Conservation (phyloP, 1,139 yeast genomes). For the Suhomyces bokatorum region DNA sequence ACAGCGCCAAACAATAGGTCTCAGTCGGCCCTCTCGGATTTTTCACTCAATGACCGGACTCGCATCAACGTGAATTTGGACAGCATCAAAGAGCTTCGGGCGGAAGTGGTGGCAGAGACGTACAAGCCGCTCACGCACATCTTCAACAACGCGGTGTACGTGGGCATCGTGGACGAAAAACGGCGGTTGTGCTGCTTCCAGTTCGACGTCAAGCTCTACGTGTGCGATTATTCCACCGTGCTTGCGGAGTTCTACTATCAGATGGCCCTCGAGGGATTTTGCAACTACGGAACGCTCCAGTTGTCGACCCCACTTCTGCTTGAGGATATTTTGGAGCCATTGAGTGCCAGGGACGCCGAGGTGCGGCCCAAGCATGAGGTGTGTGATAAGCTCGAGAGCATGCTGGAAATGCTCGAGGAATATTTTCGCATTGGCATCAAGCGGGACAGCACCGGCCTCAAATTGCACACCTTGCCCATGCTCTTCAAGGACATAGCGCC, state of each 20-base stretch:
- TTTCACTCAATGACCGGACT: background rate
- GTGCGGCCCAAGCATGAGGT: conserved; percentile 22
- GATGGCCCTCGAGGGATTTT: conserved; percentile 71
- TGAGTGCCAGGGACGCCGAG: conserved; percentile 20
- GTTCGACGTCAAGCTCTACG: conserved; percentile 69
- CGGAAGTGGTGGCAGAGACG: conserved; percentile 46
- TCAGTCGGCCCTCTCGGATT: background rate
- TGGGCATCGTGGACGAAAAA: conserved; percentile 77
- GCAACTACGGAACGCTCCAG: conserved; percentile 71
- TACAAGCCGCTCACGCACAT: conserved; percentile 62
- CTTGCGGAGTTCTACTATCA: conserved; percentile 78
- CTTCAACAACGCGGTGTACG: conserved; percentile 68
- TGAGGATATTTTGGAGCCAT: conserved; percentile 28
- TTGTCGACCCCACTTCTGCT: conserved; percentile 42
- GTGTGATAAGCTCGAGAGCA: conserved; percentile 35
- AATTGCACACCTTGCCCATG: conserved; percentile 61
- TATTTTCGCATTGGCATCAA: conserved; percentile 61
- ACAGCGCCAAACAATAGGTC: no score
- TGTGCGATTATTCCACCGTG: conserved; percentile 79
- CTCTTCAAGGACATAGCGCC: conserved; percentile 66
- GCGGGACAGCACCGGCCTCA: conserved; percentile 29
- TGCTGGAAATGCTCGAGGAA: conserved; percentile 77
- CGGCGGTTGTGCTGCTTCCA: conserved; percentile 80
- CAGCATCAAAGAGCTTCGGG: conserved; percentile 57
- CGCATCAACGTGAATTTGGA: conserved; percentile 48